These are phyloP conservation scores for Naumovozyma dairenensis DNA, from an alignment of 805 yeast genomes.

Conservation along the genomic window DNA sequence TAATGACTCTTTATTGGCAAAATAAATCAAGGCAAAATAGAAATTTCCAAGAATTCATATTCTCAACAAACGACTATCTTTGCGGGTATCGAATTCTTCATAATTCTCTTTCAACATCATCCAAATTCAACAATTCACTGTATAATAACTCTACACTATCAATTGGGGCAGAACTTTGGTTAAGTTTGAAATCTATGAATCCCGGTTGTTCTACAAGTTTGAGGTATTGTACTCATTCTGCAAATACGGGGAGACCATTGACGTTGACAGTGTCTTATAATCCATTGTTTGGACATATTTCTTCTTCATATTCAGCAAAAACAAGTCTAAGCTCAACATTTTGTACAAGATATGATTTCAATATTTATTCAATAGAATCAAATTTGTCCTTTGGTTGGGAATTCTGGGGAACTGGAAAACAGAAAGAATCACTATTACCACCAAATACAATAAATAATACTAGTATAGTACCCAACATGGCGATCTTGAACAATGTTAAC, in stretches of 20 bases:
- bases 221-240: constrained; percentile 75
- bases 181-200: constrained; percentile 70
- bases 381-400: constrained; percentile 82
- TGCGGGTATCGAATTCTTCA: constrained; percentile 74
- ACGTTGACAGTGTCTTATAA: constrained; percentile 80
- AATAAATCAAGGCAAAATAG: constrained; percentile 42
- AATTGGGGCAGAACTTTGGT: constrained; percentile 83
- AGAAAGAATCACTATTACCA: not conserved
- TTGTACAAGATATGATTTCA: constrained; percentile 79
- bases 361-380: constrained; percentile 81
- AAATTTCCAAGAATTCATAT: constrained; percentile 62
- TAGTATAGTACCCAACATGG: not conserved
- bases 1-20: constrained; percentile 63
- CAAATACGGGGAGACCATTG: constrained; percentile 80
- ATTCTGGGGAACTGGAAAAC: constrained; percentile 45
- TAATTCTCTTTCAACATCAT: constrained; percentile 39
- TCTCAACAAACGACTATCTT: constrained; percentile 74
- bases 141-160: constrained; percentile 58
- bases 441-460: not conserved
- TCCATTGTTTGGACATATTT: constrained; percentile 82
- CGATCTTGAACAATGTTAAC: not conserved
- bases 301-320: constrained; percentile 78
- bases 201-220: constrained; percentile 85
- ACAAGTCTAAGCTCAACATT: constrained; percentile 69
- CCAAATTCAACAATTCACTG: constrained; percentile 32